Percentiles rank a stretch among this genome's conserved stretches.
Evolutionary conservation across 208 protist genomes (phyloP).

Genomic region (Trypanosoma vivax): DNA sequence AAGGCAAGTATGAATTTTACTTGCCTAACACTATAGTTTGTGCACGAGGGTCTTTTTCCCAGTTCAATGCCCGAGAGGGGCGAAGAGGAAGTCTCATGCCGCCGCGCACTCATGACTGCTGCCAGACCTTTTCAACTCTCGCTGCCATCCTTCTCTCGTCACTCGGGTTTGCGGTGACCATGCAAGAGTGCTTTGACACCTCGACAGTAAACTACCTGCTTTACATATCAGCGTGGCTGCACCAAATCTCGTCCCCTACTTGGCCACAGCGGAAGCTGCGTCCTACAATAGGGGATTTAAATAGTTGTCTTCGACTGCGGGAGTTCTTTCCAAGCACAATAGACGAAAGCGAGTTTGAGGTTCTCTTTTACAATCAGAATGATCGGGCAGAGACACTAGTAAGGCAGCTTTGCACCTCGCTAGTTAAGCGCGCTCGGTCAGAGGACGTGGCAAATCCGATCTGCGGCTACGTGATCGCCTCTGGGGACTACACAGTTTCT

Average conservation of each 20-base stretch:
- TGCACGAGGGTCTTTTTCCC: slow-evolving; percentile 67
- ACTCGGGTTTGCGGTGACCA: slow-evolving; percentile 54
- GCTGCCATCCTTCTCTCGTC: slow-evolving; percentile 71
- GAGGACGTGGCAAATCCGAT: slow-evolving; percentile 19
- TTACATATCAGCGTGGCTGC: slow-evolving; percentile 85
- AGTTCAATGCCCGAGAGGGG: slow-evolving; percentile 66
- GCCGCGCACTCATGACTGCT: slow-evolving; percentile 75
- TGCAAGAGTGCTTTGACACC: slow-evolving; percentile 46
- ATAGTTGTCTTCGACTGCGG: slow-evolving; percentile 57
- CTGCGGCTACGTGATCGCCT: slow-evolving; percentile 85
- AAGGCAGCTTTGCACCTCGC: slow-evolving; percentile 36
- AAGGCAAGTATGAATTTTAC: slow-evolving; percentile 43
- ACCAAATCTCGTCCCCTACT: slow-evolving; percentile 63
- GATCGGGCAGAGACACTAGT: slow-evolving; percentile 40
- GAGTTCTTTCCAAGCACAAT: slow-evolving; percentile 71
- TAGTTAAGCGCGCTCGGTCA: slow-evolving; percentile 7
- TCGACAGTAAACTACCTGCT: slow-evolving; percentile 84
- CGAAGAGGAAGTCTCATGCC: slow-evolving; percentile 48
- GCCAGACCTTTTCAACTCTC: slow-evolving; percentile 82
- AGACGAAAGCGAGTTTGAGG: slow-evolving; percentile 64
- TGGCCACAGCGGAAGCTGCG: slow-evolving; percentile 62
- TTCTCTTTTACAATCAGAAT: slow-evolving; percentile 79
- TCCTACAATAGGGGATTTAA: slow-evolving; percentile 79
- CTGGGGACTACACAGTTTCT: slow-evolving; percentile 83
- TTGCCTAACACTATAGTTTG: slow-evolving; percentile 40